Conservation (phyloP, 2,329 filamentous ascomycete genomes). For the Sporothrix pallida region DNA sequence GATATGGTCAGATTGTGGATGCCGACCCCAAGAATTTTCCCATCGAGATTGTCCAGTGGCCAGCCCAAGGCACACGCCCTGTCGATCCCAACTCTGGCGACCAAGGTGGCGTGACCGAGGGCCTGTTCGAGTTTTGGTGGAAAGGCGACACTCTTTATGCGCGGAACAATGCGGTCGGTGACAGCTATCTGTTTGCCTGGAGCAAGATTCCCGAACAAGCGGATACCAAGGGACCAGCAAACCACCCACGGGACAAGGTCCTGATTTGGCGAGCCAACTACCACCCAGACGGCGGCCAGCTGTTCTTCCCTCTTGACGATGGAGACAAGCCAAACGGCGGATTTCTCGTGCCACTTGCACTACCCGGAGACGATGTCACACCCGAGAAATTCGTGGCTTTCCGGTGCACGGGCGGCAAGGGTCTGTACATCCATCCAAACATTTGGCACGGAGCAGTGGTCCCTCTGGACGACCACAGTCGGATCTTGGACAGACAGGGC, state of each 20-base stretch:
- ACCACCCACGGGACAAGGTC: slow-evolving; percentile 13
- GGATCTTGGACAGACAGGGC: slow-evolving; percentile 16
- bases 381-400: slow-evolving; percentile 17
- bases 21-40: slow-evolving; percentile 11
- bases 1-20: slow-evolving; percentile 11
- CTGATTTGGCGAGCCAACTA: slow-evolving; percentile 25
- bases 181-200: slow-evolving; percentile 25
- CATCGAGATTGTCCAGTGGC: slow-evolving; percentile 20
- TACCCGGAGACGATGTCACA: slow-evolving; percentile 2
- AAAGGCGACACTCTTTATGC: slow-evolving; percentile 24
- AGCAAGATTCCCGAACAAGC: background rate
- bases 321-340: background rate
- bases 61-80: background rate
- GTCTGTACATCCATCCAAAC: slow-evolving; percentile 24
- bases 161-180: slow-evolving; percentile 20
- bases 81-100: slow-evolving; percentile 19
- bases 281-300: slow-evolving; percentile 21
- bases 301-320: background rate
- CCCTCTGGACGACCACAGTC: slow-evolving; percentile 14
- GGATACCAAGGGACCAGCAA: background rate
- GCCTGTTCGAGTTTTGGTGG: slow-evolving; percentile 24
- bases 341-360: slow-evolving; percentile 2
- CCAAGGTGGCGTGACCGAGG: slow-evolving; percentile 11
- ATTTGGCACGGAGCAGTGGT: slow-evolving; percentile 25
- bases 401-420: slow-evolving; percentile 6